Percentiles rank a stretch among this genome's conserved stretches.
Evolutionary conservation across 805 yeast species (phyloP).

Genomic region (Wickerhamomyces chaumierensis): DNA sequence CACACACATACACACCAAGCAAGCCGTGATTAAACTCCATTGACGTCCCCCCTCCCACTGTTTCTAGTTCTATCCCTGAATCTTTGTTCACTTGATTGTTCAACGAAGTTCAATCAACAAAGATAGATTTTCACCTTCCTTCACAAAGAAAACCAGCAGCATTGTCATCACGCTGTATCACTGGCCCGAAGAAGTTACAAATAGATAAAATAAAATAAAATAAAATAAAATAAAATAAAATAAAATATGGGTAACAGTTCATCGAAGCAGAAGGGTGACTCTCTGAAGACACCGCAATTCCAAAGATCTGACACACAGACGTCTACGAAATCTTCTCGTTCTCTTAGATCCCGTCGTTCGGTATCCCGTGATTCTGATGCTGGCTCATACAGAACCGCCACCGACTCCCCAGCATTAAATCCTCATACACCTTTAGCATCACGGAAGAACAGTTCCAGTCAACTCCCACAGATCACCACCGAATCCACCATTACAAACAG

Average conservation of each 20-base stretch:
- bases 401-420: constrained; percentile 17
- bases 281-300: constrained; percentile 29
- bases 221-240: too few species aligned
- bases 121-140: too few species aligned
- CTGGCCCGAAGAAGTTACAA: too few species aligned
- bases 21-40: too few species aligned
- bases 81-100: too few species aligned
- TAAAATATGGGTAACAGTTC: constrained; percentile 18
- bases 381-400: constrained; percentile 22
- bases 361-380: constrained; percentile 19
- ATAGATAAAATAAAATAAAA: too few species aligned
- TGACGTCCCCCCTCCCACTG: too few species aligned
- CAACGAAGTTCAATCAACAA: too few species aligned
- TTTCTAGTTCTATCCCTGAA: too few species aligned
- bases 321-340: constrained; percentile 36
- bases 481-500: constrained; percentile 6
- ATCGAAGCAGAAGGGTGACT: constrained; percentile 18
- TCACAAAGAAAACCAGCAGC: too few species aligned
- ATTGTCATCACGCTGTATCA: too few species aligned
- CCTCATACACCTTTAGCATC: constrained; percentile 17
- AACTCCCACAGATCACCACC: constrained; percentile 6
- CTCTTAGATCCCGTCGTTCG: constrained; percentile 24
- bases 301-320: constrained; percentile 43
- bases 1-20: too few species aligned
- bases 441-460: constrained; percentile 15